Conservation (phyloP, 805 yeast species). For the Metschnikowia corniflorae region DNA sequence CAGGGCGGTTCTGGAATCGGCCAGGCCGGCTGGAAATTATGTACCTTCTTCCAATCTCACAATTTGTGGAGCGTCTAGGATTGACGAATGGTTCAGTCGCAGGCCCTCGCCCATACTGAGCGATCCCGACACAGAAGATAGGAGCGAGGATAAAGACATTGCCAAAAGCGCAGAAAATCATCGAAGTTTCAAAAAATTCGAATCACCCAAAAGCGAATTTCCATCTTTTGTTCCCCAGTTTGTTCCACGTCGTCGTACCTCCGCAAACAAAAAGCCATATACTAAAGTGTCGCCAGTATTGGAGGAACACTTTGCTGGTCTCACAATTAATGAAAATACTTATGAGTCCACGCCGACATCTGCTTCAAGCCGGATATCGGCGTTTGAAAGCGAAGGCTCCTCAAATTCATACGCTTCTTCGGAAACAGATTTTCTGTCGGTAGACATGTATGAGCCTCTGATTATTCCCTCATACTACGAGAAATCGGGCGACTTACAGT, state of each 20-base stretch:
- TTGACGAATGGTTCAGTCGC: too few species aligned
- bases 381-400: conserved; percentile 1
- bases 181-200: too few species aligned
- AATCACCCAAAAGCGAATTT: too few species aligned
- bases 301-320: background rate
- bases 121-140: too few species aligned
- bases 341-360: too few species aligned
- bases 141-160: too few species aligned
- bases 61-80: too few species aligned
- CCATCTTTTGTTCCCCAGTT: background rate
- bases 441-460: conserved; percentile 1
- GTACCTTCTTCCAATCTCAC: background rate
- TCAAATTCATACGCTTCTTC: conserved; percentile 1
- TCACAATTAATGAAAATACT: too few species aligned
- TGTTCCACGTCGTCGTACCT: background rate
- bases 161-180: too few species aligned
- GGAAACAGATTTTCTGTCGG: conserved; percentile 8
- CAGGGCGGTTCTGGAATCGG: too few species aligned
- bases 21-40: too few species aligned
- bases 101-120: too few species aligned
- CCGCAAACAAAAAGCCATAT: background rate
- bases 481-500: background rate
- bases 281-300: background rate
- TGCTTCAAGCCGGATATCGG: conserved; percentile 1
- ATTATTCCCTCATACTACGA: conserved; percentile 2